phyloP scores from a whole-genome alignment of 2,329 filamentous ascomycete genomes.

The Fusarium scirpi region DNA sequence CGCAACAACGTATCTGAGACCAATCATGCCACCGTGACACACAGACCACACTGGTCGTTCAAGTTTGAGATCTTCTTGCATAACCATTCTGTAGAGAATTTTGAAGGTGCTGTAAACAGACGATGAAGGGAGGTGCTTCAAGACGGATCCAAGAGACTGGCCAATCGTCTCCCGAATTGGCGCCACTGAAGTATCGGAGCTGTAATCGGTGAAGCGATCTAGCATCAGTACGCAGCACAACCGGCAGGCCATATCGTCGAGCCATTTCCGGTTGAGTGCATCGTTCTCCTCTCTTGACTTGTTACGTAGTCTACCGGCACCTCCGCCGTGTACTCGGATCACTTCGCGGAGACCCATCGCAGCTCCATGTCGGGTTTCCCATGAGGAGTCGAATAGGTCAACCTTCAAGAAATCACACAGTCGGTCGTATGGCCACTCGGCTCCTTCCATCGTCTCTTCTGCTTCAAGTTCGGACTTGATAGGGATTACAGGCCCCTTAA shows the following conservation, averaged over 20 bases:
- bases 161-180: conserved; percentile 96
- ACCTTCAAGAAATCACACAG: conserved; percentile 94
- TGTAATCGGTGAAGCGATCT: conserved; percentile 97
- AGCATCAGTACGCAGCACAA: conserved; percentile 97
- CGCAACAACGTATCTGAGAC: conserved; percentile 92
- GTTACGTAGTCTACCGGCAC: conserved; percentile 81
- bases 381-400: conserved; percentile 91
- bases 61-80: conserved; percentile 84
- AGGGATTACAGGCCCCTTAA: conserved; percentile 84
- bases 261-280: conserved; percentile 82
- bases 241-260: conserved; percentile 94
- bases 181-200: conserved; percentile 95
- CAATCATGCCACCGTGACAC: conserved; percentile 98
- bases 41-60: conserved; percentile 88
- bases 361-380: conserved; percentile 96
- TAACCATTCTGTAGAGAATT: conserved; percentile 88
- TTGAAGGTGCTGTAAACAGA: conserved; percentile 88
- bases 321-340: conserved; percentile 88
- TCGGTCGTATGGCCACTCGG: conserved; percentile 93
- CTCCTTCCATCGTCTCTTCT: conserved; percentile 80
- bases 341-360: conserved; percentile 95
- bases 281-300: conserved; percentile 82
- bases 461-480: conserved; percentile 89
- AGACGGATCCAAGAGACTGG: conserved; percentile 88
- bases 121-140: conserved; percentile 82